Evolutionary conservation across 331 rosid genomes (phyloP), one percentile per base, ranked within the genome.

Genomic region (Spiraea crenata): DNA sequence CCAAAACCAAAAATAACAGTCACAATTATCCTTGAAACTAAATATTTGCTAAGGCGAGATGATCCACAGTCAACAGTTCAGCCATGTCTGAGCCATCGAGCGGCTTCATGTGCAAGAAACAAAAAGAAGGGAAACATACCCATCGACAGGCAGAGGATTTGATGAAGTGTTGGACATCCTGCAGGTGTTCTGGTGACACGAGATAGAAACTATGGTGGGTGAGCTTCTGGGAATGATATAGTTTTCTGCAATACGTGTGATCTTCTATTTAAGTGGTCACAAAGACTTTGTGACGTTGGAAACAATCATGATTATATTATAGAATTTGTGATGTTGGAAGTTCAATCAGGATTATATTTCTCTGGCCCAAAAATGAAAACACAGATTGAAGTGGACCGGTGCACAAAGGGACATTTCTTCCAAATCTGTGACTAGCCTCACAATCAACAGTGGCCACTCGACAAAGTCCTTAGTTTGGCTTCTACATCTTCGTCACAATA

Each of bases 91-190:
- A 25, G 31, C 31, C 1, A 25, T 10, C 39, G 40, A 56, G 61
- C 37, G 31, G 61, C 61, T 56, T 56, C 38, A 25, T 31, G 39
- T 20, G n/a, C 8, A 25, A 25, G 61, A 25, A 20, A 44, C 31
- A n/a, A 64, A 15, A 11, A 4, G 9, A 5, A 44, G 31, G 11
- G 15, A 7, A 49, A 14, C 31, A 31, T 55, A 70, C 80, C 77
- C 49, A 11, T 59, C 40, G 6, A 58, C 11, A 16, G 70, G 46
- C 41, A 37, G 40, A 8, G 66, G 35, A 49, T 42, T 55, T 51
- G 70, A 48, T 34, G 80, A 44, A 20, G 48, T 49, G 9, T 25
- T 20, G 66, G 80, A 70, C 20, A 44, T 50, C 76, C 83, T 71
- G 60, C 17, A 4, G 15, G 54, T 12, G 2, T 0, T 25, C 31